Evolutionary conservation across 1,139 yeast genomes (phyloP).

Genomic region (Lodderomyces elongisporus): DNA sequence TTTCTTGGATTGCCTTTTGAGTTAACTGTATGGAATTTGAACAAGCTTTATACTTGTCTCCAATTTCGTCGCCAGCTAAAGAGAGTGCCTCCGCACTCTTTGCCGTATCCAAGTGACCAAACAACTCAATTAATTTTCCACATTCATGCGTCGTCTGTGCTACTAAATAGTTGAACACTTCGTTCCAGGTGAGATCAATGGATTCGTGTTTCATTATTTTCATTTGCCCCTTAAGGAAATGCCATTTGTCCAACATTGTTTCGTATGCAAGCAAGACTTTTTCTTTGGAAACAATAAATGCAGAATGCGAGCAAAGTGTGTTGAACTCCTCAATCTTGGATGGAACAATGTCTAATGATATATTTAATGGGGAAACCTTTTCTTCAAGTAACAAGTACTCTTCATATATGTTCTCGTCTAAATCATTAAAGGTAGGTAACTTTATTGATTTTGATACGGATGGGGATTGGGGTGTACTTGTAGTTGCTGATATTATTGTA

Average conservation of each 20-base stretch:
- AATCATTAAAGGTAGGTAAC: slow-evolving; percentile 30
- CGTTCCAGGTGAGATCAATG: slow-evolving; percentile 54
- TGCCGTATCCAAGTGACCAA: slow-evolving; percentile 11
- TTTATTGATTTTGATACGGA: slow-evolving; percentile 20
- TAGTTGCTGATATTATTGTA: background rate
- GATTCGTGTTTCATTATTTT: slow-evolving; percentile 38
- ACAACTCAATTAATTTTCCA: slow-evolving; percentile 21
- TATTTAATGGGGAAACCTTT: slow-evolving; percentile 46
- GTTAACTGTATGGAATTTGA: slow-evolving; percentile 30
- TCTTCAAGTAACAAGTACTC: slow-evolving; percentile 27
- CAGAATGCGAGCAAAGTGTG: slow-evolving; percentile 19
- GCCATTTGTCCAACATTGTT: slow-evolving; percentile 35
- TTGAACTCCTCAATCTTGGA: slow-evolving; percentile 45
- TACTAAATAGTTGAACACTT: slow-evolving; percentile 41
- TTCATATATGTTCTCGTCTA: slow-evolving; percentile 26
- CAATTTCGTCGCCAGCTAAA: slow-evolving; percentile 17
- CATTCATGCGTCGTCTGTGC: slow-evolving; percentile 33
- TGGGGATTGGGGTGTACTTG: slow-evolving; percentile 12
- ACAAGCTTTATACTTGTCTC: slow-evolving; percentile 26
- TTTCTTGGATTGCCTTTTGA: slow-evolving; percentile 29
- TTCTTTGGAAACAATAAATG: slow-evolving; percentile 28
- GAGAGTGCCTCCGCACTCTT: slow-evolving; percentile 3
- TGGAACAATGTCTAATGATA: slow-evolving; percentile 59
- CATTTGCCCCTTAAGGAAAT: slow-evolving; percentile 35
- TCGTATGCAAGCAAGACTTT: slow-evolving; percentile 37